Conservation (phyloP, 495 filamentous ascomycete species). For the Tuber melanosporum region DNA sequence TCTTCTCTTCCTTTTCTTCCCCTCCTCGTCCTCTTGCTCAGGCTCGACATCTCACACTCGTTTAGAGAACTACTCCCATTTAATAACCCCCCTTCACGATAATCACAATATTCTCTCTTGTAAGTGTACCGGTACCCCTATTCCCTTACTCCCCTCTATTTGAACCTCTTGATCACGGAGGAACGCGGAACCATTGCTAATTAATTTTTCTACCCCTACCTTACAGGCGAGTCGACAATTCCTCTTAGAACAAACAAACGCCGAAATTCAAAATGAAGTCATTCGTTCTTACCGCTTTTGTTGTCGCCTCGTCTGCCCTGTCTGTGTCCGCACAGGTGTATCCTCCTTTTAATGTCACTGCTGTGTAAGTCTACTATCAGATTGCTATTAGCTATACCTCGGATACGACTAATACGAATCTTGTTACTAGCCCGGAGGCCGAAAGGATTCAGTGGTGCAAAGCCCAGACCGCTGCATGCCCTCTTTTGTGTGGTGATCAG, state of each 20-base stretch:
- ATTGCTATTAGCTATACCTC: background rate
- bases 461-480: constrained; percentile 53
- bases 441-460: constrained; percentile 50
- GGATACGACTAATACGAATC: background rate
- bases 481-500: constrained; percentile 58
- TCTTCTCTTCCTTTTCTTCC: constrained; percentile 6
- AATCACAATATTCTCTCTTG: constrained; percentile 12
- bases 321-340: constrained; percentile 30
- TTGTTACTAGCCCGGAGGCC: background rate
- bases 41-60: constrained; percentile 24
- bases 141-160: background rate
- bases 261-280: constrained; percentile 31
- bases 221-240: background rate
- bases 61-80: constrained; percentile 18
- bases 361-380: constrained; percentile 22
- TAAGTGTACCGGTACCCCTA: constrained; percentile 17
- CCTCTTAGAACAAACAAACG: constrained; percentile 16
- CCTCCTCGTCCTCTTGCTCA: constrained; percentile 20
- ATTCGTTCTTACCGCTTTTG: constrained; percentile 29
- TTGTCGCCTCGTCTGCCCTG: constrained; percentile 25
- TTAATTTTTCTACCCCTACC: background rate
- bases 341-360: constrained; percentile 19
- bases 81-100: constrained; percentile 11
- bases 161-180: background rate
- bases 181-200: constrained; percentile 20